A percentile compares a stretch with the other conserved stretches of the same genome.
Evolutionary conservation across 2,329 filamentous ascomycete species (phyloP).

Genomic region (Fusarium fujikuroi): DNA sequence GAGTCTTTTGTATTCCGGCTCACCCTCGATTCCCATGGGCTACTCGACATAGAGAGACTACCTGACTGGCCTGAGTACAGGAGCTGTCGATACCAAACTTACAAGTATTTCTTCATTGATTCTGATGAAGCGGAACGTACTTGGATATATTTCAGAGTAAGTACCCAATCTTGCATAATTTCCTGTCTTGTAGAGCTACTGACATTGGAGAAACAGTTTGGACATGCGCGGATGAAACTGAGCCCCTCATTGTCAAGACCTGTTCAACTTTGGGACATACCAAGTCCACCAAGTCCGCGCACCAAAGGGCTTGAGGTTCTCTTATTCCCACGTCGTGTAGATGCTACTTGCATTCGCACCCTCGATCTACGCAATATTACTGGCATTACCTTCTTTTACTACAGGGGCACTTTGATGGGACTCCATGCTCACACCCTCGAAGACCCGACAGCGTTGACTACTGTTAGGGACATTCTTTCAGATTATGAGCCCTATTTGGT

Average conservation of each 20-base stretch:
- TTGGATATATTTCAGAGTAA: neutral
- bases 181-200: neutral
- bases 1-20: neutral
- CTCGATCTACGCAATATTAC: neutral
- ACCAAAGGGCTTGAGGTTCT: neutral
- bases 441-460: neutral
- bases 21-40: neutral
- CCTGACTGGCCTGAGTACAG: neutral
- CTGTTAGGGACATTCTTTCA: neutral
- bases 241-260: neutral
- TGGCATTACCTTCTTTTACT: neutral
- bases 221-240: neutral
- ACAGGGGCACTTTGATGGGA: neutral
- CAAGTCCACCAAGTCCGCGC: neutral
- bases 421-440: neutral
- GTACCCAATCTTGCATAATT: neutral
- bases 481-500: neutral
- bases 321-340: no score
- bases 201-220: neutral
- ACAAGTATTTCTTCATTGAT: neutral
- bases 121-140: neutral
- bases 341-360: neutral
- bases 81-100: neutral
- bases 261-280: neutral
- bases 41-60: neutral